phyloP scores from a whole-genome alignment of 1,284 basidiomycete species.

The Violaceomyces palustris region DNA sequence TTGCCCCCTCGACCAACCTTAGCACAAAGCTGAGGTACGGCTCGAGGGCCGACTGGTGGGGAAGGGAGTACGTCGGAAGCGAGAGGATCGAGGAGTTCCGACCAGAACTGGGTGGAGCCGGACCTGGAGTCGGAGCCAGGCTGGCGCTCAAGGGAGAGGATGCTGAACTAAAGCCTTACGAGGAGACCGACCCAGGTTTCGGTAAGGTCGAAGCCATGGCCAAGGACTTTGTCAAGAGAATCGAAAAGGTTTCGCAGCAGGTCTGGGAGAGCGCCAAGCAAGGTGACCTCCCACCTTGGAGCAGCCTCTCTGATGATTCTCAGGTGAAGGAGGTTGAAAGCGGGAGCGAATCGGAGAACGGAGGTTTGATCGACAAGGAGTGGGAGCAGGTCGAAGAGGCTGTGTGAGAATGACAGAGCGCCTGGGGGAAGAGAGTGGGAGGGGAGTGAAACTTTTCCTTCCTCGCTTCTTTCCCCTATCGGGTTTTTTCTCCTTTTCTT shows the following conservation, averaged over 20 bases:
- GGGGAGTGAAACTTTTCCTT: no score
- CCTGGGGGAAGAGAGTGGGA: no score
- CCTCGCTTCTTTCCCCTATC: no score
- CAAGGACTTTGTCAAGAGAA: conserved; percentile 18
- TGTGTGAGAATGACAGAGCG: no score
- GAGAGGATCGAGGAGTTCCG: conserved; percentile 38
- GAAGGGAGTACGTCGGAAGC: conserved; percentile 43
- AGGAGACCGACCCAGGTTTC: conserved; percentile 3
- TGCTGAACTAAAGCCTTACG: no score
- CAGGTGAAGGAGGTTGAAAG: no score
- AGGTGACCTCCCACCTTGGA: conserved; percentile 35
- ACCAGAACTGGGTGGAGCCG: conserved; percentile 25
- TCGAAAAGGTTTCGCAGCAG: conserved; percentile 24
- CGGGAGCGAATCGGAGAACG: not conserved
- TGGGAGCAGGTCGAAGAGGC: no score
- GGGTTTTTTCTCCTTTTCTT: no score
- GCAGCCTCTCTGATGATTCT: conserved; percentile 19
- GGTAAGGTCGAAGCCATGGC: conserved; percentile 21
- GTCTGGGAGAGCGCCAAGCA: conserved; percentile 34
- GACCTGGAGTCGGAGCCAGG: conserved; percentile 17
- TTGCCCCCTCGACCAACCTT: conserved; percentile 29
- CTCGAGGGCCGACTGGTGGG: conserved; percentile 38
- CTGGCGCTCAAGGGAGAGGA: conserved; percentile 20
- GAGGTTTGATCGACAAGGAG: not conserved
- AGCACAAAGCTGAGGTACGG: conserved; percentile 44